These are phyloP conservation scores for Echinosphaeria canescens DNA, from an alignment of 2,329 filamentous ascomycete genomes.

Conservation along the genomic window DNA sequence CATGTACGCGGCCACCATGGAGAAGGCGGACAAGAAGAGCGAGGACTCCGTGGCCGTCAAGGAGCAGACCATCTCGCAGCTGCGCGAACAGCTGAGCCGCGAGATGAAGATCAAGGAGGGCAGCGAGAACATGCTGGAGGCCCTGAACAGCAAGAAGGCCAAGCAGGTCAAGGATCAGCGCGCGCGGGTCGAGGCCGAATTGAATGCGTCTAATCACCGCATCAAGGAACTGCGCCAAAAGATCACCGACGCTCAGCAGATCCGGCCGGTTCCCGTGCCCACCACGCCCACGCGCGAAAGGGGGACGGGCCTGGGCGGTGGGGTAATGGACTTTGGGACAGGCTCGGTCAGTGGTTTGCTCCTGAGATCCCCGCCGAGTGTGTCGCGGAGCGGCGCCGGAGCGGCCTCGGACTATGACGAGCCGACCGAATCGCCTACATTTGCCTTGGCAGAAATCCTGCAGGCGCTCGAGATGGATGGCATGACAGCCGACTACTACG, in stretches of 20 bases:
- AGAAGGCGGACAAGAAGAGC: conserved; percentile 37
- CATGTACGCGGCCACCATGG: conserved; percentile 23
- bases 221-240: conserved; percentile 38
- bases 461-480: conserved; percentile 76
- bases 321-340: too few species aligned
- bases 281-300: conserved; percentile 30
- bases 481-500: conserved; percentile 86
- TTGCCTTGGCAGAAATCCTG: conserved; percentile 71
- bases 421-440: conserved; percentile 69
- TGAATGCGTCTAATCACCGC: conserved; percentile 66
- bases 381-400: conserved; percentile 27
- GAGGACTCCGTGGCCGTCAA: conserved; percentile 26
- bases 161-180: conserved; percentile 87
- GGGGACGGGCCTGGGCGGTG: conserved; percentile 24
- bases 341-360: too few species aligned
- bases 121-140: conserved; percentile 94
- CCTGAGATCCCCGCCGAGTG: conserved; percentile 37
- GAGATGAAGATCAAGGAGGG: conserved; percentile 97
- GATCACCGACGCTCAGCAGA: conserved; percentile 35
- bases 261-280: conserved; percentile 23
- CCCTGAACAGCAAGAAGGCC: conserved; percentile 79
- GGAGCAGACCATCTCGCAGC: conserved; percentile 52
- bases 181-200: conserved; percentile 61
- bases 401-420: conserved; percentile 44
- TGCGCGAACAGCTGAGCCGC: conserved; percentile 75